Base-by-base conservation (phyloP, 345 rosid species). In the Brassica carinata region DNA sequence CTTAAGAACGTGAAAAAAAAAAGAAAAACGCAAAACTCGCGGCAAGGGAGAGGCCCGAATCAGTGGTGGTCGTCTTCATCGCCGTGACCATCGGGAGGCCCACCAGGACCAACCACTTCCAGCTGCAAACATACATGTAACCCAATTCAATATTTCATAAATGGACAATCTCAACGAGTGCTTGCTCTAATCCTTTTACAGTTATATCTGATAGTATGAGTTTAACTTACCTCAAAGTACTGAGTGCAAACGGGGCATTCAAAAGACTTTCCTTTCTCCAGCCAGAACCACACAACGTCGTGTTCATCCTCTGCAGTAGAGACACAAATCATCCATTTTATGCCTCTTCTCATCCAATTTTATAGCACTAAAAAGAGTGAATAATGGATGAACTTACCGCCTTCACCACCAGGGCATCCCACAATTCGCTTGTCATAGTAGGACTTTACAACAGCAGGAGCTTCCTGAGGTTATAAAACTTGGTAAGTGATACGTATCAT, bases 211-310 rank as follows among this genome's bases (percentile, higher is more conserved):
- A n/a, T n/a, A n/a, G n/a, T n/a, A n/a, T n/a, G n/a, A n/a, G n/a
- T n/a, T n/a, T n/a, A n/a, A n/a, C n/a, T n/a, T 82, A 96, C 98
- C 90, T 86, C 88, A 81, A 96, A 96, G 84, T 89, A 84, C 82
- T 96, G 99, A 5, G 91, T 38, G 82, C 98, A 93, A 66, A 91
- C 97, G 1, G 94, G 92, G 79, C 99, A 95, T 72, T 93, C 96
- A 67, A 84, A 82, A 10, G 90, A 87, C 87, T 89, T 88, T 86
- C 90, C 97, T 83, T 93, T 92, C 88, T 89, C 88, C 85, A 93
- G 87, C 99, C 98, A 91, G 87, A 96, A 96, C 98, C 98, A 93
- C 45, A 93, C 96, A 72, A 95, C 96, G 71, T 96, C 98, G 74
- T 96, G 99, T 79, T 93, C 97, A 33, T 92, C 97, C 88, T 93